Percentiles rank a stretch among this genome's conserved stretches.
phyloP scores from a whole-genome alignment of 495 filamentous ascomycete species.

The Massariosphaeria phaeospora region DNA sequence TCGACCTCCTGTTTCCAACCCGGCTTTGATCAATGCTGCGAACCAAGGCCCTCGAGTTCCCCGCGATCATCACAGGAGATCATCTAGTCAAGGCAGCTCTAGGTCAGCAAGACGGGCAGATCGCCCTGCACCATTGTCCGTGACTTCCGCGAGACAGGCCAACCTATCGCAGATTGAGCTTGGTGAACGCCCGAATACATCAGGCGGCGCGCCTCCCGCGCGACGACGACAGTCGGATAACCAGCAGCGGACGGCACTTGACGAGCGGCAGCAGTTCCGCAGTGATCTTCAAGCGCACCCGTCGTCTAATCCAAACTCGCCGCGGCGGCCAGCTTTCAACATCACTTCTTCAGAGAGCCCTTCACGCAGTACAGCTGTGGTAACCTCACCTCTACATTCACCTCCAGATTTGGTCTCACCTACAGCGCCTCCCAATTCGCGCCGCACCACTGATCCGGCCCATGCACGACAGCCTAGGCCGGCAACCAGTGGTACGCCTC shows the following conservation, averaged over 20 bases:
- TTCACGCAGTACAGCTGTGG: slow-evolving; percentile 6
- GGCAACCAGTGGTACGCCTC: slow-evolving; percentile 15
- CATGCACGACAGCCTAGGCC: slow-evolving; percentile 12
- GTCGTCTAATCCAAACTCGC: slow-evolving; percentile 28
- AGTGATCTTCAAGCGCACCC: slow-evolving; percentile 18
- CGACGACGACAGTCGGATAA: slow-evolving; percentile 33
- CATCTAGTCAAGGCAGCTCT: slow-evolving; percentile 48
- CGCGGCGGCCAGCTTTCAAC: slow-evolving; percentile 27
- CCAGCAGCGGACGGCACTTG: slow-evolving; percentile 49
- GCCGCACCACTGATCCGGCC: slow-evolving; percentile 29
- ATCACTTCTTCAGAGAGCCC: slow-evolving; percentile 20
- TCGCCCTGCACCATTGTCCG: slow-evolving; percentile 8
- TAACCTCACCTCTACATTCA: slow-evolving; percentile 9
- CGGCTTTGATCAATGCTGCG: slow-evolving; percentile 50
- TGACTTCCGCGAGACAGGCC: slow-evolving; percentile 39
- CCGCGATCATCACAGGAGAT: slow-evolving; percentile 44
- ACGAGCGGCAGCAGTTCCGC: slow-evolving; percentile 31
- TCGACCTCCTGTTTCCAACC: slow-evolving; percentile 53
- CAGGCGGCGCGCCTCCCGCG: slow-evolving; percentile 21
- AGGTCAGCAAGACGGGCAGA: slow-evolving; percentile 25
- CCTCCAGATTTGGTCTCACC: not conserved
- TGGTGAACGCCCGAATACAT: slow-evolving; percentile 42
- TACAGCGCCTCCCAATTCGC: slow-evolving; percentile 11
- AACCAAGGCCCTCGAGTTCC: slow-evolving; percentile 37
- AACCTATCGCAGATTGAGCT: slow-evolving; percentile 59